phyloP scores from a whole-genome alignment of 805 yeast genomes.

The Candida ficus region DNA sequence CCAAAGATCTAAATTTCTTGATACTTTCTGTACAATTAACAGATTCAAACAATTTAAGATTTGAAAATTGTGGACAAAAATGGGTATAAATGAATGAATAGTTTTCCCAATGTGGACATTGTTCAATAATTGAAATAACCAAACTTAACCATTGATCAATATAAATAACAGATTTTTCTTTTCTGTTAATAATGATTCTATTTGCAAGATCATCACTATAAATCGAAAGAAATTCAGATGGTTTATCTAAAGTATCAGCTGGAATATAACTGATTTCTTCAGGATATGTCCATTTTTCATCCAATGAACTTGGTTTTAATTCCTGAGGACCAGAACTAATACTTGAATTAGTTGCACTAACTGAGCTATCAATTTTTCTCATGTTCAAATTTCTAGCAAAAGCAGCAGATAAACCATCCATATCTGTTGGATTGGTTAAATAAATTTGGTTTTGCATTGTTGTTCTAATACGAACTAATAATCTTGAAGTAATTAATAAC shows the following conservation, averaged over 20 bases:
- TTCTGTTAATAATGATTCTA: constrained; percentile 19
- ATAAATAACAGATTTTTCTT: constrained; percentile 31
- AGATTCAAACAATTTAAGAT: constrained; percentile 44
- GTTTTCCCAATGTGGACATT: constrained; percentile 62
- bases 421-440: constrained; percentile 50
- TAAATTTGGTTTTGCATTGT: constrained; percentile 41
- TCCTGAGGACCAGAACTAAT: constrained; percentile 9
- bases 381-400: constrained; percentile 43
- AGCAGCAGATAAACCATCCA: constrained; percentile 61
- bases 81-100: constrained; percentile 65
- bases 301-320: constrained; percentile 11
- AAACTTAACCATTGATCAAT: constrained; percentile 47
- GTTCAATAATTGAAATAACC: constrained; percentile 43
- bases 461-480: constrained; percentile 50
- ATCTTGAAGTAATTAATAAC: constrained; percentile 44
- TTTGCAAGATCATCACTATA: constrained; percentile 5
- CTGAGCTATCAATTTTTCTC: constrained; percentile 13
- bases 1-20: constrained; percentile 34
- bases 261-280: constrained; percentile 50
- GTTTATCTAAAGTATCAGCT: constrained; percentile 34
- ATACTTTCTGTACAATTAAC: constrained; percentile 32
- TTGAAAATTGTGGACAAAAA: constrained; percentile 65
- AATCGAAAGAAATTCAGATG: constrained; percentile 22
- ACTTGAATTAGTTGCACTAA: constrained; percentile 10
- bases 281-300: constrained; percentile 54